Conservation (phyloP, 805 yeast species). For the Metschnikowia arizonensis region DNA sequence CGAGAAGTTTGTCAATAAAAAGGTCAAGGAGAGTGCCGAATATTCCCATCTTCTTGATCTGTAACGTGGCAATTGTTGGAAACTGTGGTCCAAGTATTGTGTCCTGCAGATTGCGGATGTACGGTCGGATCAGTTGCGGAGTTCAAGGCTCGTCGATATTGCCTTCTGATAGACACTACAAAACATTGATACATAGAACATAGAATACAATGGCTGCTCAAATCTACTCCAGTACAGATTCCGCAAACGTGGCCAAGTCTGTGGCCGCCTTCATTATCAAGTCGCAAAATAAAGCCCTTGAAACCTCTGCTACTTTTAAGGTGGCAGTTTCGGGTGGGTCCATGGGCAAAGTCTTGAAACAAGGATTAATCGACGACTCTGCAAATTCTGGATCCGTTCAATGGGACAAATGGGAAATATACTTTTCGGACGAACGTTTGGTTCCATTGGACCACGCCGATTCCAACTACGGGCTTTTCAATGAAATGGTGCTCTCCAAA, state of each 20-base stretch:
- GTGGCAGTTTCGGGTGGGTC: slow-evolving; percentile 93
- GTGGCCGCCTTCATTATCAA: slow-evolving; percentile 61
- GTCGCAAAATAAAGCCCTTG: slow-evolving; percentile 59
- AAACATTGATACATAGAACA: slow-evolving; percentile 1
- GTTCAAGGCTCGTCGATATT: slow-evolving; percentile 2
- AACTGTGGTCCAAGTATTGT: not conserved
- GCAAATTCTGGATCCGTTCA: slow-evolving; percentile 42
- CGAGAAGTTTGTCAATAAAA: slow-evolving; percentile 80
- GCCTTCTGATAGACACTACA: slow-evolving; percentile 1
- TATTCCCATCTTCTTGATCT: slow-evolving; percentile 73
- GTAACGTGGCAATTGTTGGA: not conserved
- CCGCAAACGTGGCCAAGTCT: slow-evolving; percentile 57
- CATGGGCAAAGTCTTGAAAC: slow-evolving; percentile 64
- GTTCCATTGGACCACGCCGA: slow-evolving; percentile 80
- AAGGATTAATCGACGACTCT: slow-evolving; percentile 60
- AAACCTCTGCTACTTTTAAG: slow-evolving; percentile 46
- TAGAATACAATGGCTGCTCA: slow-evolving; percentile 11
- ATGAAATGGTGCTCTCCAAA: slow-evolving; percentile 53
- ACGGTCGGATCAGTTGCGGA: slow-evolving; percentile 3
- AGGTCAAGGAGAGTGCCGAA: slow-evolving; percentile 88
- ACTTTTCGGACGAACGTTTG: slow-evolving; percentile 85
- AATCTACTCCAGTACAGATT: slow-evolving; percentile 48
- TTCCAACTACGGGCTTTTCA: slow-evolving; percentile 80
- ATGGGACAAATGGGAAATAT: slow-evolving; percentile 78
- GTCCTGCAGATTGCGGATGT: not conserved